phyloP scores from a whole-genome alignment of 2,329 filamentous ascomycete genomes.

The Pezicula radicicola region DNA sequence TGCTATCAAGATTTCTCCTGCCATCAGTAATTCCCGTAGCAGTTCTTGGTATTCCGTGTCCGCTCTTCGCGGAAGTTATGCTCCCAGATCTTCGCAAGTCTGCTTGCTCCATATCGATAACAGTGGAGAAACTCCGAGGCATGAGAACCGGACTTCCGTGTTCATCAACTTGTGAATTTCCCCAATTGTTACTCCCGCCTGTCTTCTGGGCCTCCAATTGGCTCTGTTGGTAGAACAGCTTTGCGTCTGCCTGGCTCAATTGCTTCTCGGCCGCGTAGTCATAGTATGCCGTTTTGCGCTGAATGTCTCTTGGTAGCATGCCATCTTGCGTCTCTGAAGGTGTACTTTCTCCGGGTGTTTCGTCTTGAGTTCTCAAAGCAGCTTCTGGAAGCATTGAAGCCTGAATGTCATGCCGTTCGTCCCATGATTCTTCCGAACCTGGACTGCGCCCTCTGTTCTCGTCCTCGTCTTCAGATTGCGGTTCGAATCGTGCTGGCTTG shows the following conservation, averaged over 20 bases:
- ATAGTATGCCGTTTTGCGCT: slow-evolving; percentile 80
- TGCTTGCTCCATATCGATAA: slow-evolving; percentile 18
- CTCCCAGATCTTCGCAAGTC: slow-evolving; percentile 22
- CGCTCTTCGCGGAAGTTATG: slow-evolving; percentile 24
- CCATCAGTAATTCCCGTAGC: slow-evolving; percentile 24
- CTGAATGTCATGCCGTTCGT: slow-evolving; percentile 13
- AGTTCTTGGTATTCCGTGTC: slow-evolving; percentile 19
- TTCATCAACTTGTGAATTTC: slow-evolving; percentile 22
- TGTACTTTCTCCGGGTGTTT: slow-evolving; percentile 16
- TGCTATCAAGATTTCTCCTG: slow-evolving; percentile 26
- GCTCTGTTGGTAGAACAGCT: slow-evolving; percentile 91
- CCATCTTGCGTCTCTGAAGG: slow-evolving; percentile 32
- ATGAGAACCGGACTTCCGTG: slow-evolving; percentile 25
- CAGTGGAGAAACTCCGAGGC: slow-evolving; percentile 20
- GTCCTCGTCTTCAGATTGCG: slow-evolving; percentile 14
- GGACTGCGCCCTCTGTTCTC: slow-evolving; percentile 4
- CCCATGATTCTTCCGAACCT: slow-evolving; percentile 14
- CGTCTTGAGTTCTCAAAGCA: slow-evolving; percentile 18
- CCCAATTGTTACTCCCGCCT: slow-evolving; percentile 26
- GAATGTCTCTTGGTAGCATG: slow-evolving; percentile 59
- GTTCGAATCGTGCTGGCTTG: slow-evolving; percentile 3
- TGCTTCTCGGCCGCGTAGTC: slow-evolving; percentile 92
- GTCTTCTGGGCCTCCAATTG: slow-evolving; percentile 50
- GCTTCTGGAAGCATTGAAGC: slow-evolving; percentile 24
- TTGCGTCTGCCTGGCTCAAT: slow-evolving; percentile 91